Conservation (phyloP, 2,329 filamentous ascomycete species). For the Fusarium abutilonis region DNA sequence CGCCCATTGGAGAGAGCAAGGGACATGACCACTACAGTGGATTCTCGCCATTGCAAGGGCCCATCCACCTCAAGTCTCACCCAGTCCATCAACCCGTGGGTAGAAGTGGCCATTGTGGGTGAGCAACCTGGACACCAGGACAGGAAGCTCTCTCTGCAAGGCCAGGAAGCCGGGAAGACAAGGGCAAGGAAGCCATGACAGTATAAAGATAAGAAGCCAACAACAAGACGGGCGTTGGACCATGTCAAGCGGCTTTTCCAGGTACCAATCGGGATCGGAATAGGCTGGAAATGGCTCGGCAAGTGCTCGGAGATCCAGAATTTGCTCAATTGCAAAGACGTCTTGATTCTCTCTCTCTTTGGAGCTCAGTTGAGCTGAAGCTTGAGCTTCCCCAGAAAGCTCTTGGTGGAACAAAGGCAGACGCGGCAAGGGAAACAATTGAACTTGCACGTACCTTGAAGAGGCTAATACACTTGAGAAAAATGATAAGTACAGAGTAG, state of each 20-base stretch:
- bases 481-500: constrained; percentile 30
- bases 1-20: constrained; percentile 44
- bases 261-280: constrained; percentile 36
- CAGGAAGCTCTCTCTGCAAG: constrained; percentile 35
- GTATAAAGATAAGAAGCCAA: constrained; percentile 19
- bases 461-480: constrained; percentile 35
- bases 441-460: constrained; percentile 41
- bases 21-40: constrained; percentile 41
- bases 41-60: constrained; percentile 39
- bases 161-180: constrained; percentile 26
- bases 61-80: constrained; percentile 43
- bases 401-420: constrained; percentile 28
- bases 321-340: constrained; percentile 25
- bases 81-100: constrained; percentile 40
- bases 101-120: constrained; percentile 28
- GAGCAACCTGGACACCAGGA: constrained; percentile 15
- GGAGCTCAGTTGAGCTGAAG: constrained; percentile 13
- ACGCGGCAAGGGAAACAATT: constrained; percentile 19
- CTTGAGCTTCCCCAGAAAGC: constrained; percentile 21
- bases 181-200: constrained; percentile 21
- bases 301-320: constrained; percentile 12
- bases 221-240: constrained; percentile 29
- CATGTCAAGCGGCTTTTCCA: constrained; percentile 28
- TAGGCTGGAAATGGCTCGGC: constrained; percentile 11
- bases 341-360: constrained; percentile 14